Evolutionary conservation across 2,329 filamentous ascomycete genomes (phyloP).

Genomic region (Cryphonectria radicalis): DNA sequence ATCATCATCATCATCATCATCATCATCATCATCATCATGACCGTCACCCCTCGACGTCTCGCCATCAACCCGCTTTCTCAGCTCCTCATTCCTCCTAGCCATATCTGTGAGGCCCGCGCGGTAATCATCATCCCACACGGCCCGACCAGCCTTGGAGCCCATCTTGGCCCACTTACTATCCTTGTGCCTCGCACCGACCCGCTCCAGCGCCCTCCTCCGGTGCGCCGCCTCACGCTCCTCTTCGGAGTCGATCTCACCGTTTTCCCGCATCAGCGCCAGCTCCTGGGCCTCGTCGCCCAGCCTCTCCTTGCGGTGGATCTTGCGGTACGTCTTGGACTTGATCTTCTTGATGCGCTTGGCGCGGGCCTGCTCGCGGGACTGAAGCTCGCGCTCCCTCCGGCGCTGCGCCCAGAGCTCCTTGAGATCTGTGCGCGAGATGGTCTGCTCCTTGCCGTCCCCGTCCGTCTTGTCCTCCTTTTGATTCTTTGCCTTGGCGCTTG

Average conservation of each 20-base stretch:
- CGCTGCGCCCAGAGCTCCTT: conserved; percentile 74
- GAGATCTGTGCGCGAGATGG: conserved; percentile 71
- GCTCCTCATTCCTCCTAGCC: conserved; percentile 80
- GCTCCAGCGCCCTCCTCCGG: conserved; percentile 77
- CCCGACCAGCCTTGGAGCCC: conserved; percentile 76
- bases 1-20: too few relatives aligned
- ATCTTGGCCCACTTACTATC: conserved; percentile 94
- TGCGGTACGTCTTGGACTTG: conserved; percentile 94
- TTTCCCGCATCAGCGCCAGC: conserved; percentile 55
- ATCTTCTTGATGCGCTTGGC: conserved; percentile 97
- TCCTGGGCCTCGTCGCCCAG: conserved; percentile 58
- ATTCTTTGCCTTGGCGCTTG: conserved; percentile 49
- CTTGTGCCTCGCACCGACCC: conserved; percentile 82
- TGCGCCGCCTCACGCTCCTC: conserved; percentile 69
- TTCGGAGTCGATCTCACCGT: conserved; percentile 66
- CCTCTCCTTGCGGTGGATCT: conserved; percentile 81
- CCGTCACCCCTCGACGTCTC: conserved; percentile 45
- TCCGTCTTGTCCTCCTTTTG: conserved; percentile 69
- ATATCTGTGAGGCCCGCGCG: conserved; percentile 78
- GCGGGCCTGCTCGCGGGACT: conserved; percentile 86
- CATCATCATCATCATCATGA: conserved; percentile 38
- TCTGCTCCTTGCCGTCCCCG: conserved; percentile 67
- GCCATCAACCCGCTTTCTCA: conserved; percentile 79
- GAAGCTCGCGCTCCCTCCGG: conserved; percentile 78
- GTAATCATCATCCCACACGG: conserved; percentile 88